Percentiles rank a stretch among this genome's conserved stretches.
Evolutionary conservation across 345 rosid species (phyloP).

Genomic region (Dovyalis caffra): DNA sequence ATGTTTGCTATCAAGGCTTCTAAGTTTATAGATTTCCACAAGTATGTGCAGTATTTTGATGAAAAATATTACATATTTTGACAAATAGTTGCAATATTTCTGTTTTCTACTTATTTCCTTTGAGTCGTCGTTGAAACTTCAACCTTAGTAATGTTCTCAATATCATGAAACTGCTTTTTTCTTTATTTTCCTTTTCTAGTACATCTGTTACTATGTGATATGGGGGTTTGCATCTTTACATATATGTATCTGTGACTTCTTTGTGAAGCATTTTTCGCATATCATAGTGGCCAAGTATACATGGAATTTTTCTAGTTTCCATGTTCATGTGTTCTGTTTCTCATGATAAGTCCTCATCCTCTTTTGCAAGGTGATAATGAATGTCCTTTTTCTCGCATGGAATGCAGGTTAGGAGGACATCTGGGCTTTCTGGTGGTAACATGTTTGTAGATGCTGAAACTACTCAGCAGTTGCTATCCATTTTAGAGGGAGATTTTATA

Average conservation of each 20-base stretch:
- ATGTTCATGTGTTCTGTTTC: not conserved
- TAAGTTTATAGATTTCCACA: not conserved
- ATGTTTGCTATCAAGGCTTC: not conserved
- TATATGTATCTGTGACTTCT: not conserved
- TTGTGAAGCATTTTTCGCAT: not conserved
- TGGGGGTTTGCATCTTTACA: not conserved
- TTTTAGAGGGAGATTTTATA: conserved; percentile 38
- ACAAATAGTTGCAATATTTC: not conserved
- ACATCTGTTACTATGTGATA: not conserved
- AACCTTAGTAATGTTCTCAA: not conserved
- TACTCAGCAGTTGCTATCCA: conserved; percentile 16
- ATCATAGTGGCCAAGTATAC: not conserved
- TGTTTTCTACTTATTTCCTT: not conserved
- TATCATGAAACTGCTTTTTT: not conserved
- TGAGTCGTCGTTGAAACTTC: not conserved
- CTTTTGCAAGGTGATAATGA: not conserved
- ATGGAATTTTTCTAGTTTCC: not conserved
- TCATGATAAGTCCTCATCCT: conserved; percentile 1
- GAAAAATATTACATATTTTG: not conserved
- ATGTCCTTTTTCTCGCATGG: not conserved
- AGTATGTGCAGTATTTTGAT: not conserved
- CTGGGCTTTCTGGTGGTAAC: conserved; percentile 20
- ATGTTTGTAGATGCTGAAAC: conserved; percentile 13
- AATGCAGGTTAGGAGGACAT: conserved; percentile 34
- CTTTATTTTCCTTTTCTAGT: not conserved